Percentiles rank a stretch among this genome's conserved stretches.
Evolutionary conservation across 495 filamentous ascomycete genomes (phyloP).

Genomic region (Platismatia glauca): DNA sequence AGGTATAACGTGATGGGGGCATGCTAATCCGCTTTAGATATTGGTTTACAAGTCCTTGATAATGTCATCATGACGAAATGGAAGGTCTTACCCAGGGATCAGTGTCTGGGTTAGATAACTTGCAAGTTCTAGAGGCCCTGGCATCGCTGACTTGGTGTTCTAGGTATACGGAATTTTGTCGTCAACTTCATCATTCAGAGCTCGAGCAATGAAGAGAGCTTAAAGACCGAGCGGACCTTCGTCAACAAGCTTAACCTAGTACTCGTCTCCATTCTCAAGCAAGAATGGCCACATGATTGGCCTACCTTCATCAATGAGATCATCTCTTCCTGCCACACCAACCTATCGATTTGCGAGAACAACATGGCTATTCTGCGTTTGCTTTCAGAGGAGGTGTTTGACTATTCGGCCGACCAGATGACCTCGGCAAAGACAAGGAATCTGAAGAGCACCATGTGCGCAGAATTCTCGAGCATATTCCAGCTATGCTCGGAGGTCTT

Average conservation of each 20-base stretch:
- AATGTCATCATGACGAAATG: slow-evolving; percentile 98
- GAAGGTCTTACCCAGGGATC: slow-evolving; percentile 92
- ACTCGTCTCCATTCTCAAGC: slow-evolving; percentile 93
- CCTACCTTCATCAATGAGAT: slow-evolving; percentile 99
- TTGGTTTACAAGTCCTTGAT: slow-evolving; percentile 92
- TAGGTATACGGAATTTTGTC: slow-evolving; percentile 96
- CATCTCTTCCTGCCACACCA: slow-evolving; percentile 86
- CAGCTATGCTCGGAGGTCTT: slow-evolving; percentile 92
- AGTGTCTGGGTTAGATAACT: slow-evolving; percentile 67
- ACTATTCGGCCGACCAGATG: slow-evolving; percentile 98
- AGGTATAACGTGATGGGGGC: slow-evolving; percentile 7
- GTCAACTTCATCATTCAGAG: slow-evolving; percentile 94
- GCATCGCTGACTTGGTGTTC: slow-evolving; percentile 17
- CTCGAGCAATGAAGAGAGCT: slow-evolving; percentile 77
- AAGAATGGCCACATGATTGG: slow-evolving; percentile 99
- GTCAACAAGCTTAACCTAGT: slow-evolving; percentile 97
- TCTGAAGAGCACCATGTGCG: slow-evolving; percentile 94
- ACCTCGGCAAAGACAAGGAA: slow-evolving; percentile 95
- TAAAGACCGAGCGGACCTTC: slow-evolving; percentile 71
- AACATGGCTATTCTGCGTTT: slow-evolving; percentile 98
- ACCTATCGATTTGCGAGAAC: slow-evolving; percentile 96
- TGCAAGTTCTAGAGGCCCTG: background rate
- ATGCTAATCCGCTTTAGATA: slow-evolving; percentile 55
- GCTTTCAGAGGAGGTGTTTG: slow-evolving; percentile 96
- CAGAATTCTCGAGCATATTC: slow-evolving; percentile 96